Evolutionary conservation across 768 basidiomycete species (phyloP), one percentile per base, ranked within the genome.

Genomic region (Hypsizygus marmoreus): DNA sequence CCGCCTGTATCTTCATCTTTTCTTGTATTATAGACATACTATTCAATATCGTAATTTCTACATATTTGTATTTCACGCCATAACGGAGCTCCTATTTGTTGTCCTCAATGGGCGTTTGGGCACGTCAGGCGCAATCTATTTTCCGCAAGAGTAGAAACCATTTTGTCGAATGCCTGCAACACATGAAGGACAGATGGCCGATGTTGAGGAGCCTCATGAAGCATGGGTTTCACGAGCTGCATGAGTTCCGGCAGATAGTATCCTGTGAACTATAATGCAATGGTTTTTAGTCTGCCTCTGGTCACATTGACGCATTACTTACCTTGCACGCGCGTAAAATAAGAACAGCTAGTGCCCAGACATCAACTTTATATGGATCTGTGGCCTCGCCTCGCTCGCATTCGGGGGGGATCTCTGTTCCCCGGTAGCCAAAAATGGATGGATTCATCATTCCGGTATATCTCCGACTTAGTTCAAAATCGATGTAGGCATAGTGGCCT

Each of bases 371-470:
- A 59, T 79, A 88, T 4, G 86, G 82, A 61, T 87, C 76, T 29
- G 61, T 57, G 40, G 57, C 60, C 33, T 72, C 74, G 14, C 73
- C 75, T 16, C 62, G 58, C 54, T 82, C 86, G 38, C 79, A 76
- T 62, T 90, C 88, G 10, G 87, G 87, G 14, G 88, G 84, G 9
- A 83, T 57, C 47, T 89, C 88, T 14, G 86, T 85, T 16, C 79
- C 78, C 11, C 79, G 73, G 57, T 71, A 72, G 33, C 68, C 66
- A 48, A 60, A 61, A 14, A 83, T 62, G 20, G 66, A 57, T 6
- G 77, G 73, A 39, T 58, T 54, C 16, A 62, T 45, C 3, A 58
- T 33, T 29, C 62, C 64, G 37, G 76, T 70, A 58, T 81, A 82
- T 35, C 72, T 73, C 14, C 75, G 78, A 57, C 84, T 86, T 11